Percentiles rank a stretch among this genome's conserved stretches.
phyloP scores from a whole-genome alignment of 1,284 basidiomycete species.

The Moesziomyces globuligerus region DNA sequence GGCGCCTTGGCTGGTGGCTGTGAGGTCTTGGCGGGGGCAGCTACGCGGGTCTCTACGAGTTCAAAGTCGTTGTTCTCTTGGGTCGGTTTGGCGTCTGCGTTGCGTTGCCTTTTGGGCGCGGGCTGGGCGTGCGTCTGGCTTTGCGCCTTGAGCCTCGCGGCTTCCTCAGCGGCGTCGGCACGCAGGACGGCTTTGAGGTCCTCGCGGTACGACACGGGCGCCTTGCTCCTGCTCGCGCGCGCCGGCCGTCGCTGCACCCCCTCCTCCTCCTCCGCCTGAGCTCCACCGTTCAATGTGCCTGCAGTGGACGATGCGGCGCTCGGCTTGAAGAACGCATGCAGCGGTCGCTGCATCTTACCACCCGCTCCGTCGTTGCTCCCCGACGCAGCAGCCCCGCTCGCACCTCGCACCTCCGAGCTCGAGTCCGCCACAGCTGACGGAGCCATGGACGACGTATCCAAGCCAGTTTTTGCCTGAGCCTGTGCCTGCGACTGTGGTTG shows the following conservation, averaged over 20 bases:
- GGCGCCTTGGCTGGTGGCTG: neutral
- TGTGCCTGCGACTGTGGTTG: neutral
- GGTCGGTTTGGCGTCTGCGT: neutral
- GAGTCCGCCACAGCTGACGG: conserved; percentile 6
- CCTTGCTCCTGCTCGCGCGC: conserved; percentile 25
- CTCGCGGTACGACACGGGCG: conserved; percentile 34
- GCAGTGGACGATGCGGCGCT: neutral
- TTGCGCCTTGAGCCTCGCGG: conserved; percentile 13
- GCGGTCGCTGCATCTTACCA: conserved; percentile 4
- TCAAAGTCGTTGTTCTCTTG: conserved; percentile 17
- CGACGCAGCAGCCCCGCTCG: too few relatives aligned
- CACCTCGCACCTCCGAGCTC: neutral
- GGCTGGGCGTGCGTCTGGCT: conserved; percentile 4
- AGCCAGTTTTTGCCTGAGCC: neutral
- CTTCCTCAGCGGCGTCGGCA: conserved; percentile 30
- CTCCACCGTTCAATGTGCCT: conserved; percentile 5
- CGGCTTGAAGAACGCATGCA: conserved; percentile 31
- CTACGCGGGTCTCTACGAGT: conserved; percentile 16
- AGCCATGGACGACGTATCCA: neutral
- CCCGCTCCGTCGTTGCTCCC: too few relatives aligned
- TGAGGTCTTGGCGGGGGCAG: neutral
- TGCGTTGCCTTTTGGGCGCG: neutral
- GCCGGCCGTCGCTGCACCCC: neutral
- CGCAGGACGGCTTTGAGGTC: conserved; percentile 49
- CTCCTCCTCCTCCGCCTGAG: conserved; percentile 6